A percentile compares a stretch with the other conserved stretches of the same genome.
phyloP scores from a whole-genome alignment of 352 stramenopile genomes.

The Pythium angustatum region DNA sequence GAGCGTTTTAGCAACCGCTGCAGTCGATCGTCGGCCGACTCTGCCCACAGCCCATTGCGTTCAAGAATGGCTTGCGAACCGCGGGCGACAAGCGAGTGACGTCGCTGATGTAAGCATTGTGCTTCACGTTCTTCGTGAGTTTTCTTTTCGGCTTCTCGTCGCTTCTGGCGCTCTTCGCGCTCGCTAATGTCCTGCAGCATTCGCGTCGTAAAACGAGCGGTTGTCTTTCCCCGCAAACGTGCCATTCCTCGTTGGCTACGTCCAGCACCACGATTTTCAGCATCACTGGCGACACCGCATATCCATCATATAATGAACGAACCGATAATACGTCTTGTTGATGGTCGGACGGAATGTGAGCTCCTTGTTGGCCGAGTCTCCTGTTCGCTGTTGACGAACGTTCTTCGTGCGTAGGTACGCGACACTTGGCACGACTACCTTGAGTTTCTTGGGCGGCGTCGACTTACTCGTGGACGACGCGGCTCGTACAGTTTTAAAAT shows the following conservation, averaged over 20 bases:
- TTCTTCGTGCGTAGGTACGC: conserved; percentile 22
- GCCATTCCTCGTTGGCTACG: conserved; percentile 21
- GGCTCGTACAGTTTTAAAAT: conserved; percentile 1
- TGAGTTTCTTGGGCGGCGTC: conserved; percentile 14
- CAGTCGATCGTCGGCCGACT: conserved; percentile 39
- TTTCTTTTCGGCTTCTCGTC: conserved; percentile 30
- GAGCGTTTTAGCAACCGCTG: conserved; percentile 30
- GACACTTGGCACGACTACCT: conserved; percentile 19
- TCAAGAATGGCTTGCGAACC: conserved; percentile 55
- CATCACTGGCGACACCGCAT: no score
- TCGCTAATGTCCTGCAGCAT: conserved; percentile 54
- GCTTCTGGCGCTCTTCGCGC: conserved; percentile 28
- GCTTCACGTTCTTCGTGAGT: conserved; percentile 25
- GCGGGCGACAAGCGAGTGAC: conserved; percentile 40
- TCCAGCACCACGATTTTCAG: no score
- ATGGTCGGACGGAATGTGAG: conserved; percentile 59
- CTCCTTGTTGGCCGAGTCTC: conserved; percentile 31
- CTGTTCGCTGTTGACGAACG: conserved; percentile 3
- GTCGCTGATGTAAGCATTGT: background rate
- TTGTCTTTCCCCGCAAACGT: conserved; percentile 8
- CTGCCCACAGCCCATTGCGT: conserved; percentile 53
- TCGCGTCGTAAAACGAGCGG: conserved; percentile 19
- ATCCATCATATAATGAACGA: background rate
- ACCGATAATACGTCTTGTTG: conserved; percentile 37
- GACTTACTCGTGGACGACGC: background rate